These are phyloP conservation scores for Aphanocladium album DNA, from an alignment of 2,329 filamentous ascomycete species.

Conservation along the genomic window DNA sequence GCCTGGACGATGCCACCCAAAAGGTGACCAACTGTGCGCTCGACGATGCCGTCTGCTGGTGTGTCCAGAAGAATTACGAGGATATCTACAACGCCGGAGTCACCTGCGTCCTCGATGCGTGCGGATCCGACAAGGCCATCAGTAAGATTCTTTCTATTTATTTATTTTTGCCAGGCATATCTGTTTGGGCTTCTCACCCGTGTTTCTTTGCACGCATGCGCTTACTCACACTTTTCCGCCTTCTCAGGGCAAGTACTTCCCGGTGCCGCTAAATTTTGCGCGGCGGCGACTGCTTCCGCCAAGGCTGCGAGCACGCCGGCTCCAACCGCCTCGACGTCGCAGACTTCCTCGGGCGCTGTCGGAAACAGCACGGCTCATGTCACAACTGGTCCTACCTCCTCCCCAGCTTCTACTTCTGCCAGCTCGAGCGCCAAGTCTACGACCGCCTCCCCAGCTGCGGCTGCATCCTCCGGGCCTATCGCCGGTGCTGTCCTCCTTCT, in stretches of 20 bases:
- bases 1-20: conserved; percentile 21
- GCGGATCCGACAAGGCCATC: conserved; percentile 22
- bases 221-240: not conserved
- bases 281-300: conserved; percentile 13
- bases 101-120: conserved; percentile 24
- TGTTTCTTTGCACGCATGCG: not conserved
- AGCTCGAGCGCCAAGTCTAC: not conserved
- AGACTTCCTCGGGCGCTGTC: not conserved
- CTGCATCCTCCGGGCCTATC: not conserved
- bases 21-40: conserved; percentile 20
- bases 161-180: too few species aligned
- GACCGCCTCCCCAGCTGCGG: not conserved
- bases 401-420: not conserved
- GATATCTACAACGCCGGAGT: conserved; percentile 23
- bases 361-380: not conserved
- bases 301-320: conserved; percentile 1
- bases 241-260: conserved; percentile 16
- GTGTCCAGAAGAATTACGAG: conserved; percentile 24
- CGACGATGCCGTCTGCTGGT: conserved; percentile 23
- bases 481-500: conserved; percentile 1
- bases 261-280: conserved; percentile 16
- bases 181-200: not conserved
- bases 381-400: not conserved
- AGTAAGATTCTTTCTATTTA: conserved; percentile 24
- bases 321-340: conserved; percentile 8